A percentile compares a stretch with the other conserved stretches of the same genome.
Evolutionary conservation across 163 green algal genomes (phyloP).

Genomic region (Scenedesmus sp.): DNA sequence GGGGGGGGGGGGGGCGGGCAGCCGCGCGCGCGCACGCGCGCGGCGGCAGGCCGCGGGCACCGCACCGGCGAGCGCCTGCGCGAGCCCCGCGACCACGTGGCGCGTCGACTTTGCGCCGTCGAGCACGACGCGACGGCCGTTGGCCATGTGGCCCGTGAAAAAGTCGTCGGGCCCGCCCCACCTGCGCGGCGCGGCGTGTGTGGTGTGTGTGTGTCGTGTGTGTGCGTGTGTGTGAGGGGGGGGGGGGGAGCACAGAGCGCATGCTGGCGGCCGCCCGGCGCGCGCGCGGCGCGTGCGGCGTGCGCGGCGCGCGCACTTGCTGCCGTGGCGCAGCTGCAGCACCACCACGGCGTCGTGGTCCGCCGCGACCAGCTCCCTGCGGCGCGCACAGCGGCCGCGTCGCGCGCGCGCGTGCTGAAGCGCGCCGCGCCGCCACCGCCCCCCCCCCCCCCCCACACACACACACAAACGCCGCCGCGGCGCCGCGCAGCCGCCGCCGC

Average conservation of each 20-base stretch:
- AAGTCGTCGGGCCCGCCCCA: conserved; percentile 38
- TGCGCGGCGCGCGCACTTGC: conserved; percentile 1
- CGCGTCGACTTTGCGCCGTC: conserved; percentile 45
- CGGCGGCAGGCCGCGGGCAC: no score
- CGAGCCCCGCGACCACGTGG: conserved; percentile 54
- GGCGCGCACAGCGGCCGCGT: no score
- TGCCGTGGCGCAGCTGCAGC: conserved; percentile 45
- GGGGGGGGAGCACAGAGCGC: not conserved
- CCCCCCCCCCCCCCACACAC: no score
- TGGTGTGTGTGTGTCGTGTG: not conserved
- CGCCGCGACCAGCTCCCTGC: conserved; percentile 46
- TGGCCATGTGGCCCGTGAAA: conserved; percentile 52
- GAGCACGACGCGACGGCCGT: conserved; percentile 48
- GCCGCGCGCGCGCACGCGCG: not conserved
- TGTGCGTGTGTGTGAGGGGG: not conserved
- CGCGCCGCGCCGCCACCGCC: no score
- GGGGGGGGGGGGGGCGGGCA: not conserved
- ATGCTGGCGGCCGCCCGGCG: no score
- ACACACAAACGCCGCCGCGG: no score
- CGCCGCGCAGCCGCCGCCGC: no score
- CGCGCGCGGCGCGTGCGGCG: not conserved
- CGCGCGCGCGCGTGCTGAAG: no score
- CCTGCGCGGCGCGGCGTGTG: not conserved
- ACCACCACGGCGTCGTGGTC: conserved; percentile 49
- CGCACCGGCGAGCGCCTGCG: conserved; percentile 47